These are phyloP conservation scores for Colletotrichum eremochloae DNA, from an alignment of 2,329 filamentous ascomycete genomes.

Conservation along the genomic window DNA sequence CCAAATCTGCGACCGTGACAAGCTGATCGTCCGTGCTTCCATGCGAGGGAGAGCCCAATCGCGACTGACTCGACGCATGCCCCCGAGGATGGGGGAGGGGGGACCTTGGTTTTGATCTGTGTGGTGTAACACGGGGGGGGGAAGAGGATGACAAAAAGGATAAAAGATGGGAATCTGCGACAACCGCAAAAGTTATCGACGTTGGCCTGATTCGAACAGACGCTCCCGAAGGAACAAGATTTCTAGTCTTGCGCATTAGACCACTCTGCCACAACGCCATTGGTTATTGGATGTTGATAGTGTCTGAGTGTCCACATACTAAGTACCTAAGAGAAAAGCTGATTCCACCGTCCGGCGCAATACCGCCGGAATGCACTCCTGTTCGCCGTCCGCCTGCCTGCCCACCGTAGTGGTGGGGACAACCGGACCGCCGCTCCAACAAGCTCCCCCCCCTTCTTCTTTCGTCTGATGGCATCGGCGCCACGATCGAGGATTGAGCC, in stretches of 20 bases:
- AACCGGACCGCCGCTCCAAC: not conserved
- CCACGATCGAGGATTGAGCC: not conserved
- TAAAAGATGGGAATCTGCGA: not conserved
- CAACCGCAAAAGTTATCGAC: not conserved
- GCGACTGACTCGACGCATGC: not conserved
- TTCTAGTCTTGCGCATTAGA: conserved; percentile 39
- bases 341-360: too few species aligned
- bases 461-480: not conserved
- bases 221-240: conserved; percentile 39
- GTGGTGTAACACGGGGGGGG: not conserved
- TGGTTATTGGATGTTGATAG: not conserved
- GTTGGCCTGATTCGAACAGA: conserved; percentile 38
- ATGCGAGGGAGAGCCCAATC: not conserved
- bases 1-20: conserved; percentile 30
- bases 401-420: not conserved
- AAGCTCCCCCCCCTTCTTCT: not conserved
- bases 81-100: too few species aligned
- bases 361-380: too few species aligned
- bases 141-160: not conserved
- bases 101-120: not conserved
- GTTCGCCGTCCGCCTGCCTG: too few species aligned
- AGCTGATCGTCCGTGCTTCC: conserved; percentile 13
- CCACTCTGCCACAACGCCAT: conserved; percentile 37
- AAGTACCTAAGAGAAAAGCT: not conserved
- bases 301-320: rapidly evolving